Percentiles rank a stretch among this genome's conserved stretches.
phyloP scores from a whole-genome alignment of 2,329 filamentous ascomycete genomes.

The Onygenales sp. region DNA sequence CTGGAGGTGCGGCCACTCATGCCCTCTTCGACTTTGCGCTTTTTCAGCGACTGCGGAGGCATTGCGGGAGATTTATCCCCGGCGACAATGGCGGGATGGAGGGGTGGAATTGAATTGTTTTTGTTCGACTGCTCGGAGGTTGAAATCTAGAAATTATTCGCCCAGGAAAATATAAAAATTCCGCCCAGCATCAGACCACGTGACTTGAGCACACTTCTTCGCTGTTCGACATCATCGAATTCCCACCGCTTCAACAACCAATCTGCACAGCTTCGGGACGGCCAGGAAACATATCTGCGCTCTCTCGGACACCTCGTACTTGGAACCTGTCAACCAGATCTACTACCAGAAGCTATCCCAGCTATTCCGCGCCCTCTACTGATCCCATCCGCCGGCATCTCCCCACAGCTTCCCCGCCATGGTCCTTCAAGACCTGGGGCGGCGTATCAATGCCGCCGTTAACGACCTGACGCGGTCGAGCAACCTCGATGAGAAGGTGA shows the following conservation, averaged over 20 bases:
- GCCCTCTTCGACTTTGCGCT: conserved; percentile 52
- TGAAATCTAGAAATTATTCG: not conserved
- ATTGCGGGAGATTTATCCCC: conserved; percentile 19
- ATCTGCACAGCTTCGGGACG: not conserved
- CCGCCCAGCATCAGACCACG: not conserved
- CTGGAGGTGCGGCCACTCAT: conserved; percentile 44
- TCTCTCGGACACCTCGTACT: no score
- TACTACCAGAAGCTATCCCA: no score
- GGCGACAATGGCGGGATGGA: not conserved
- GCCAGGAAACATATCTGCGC: not conserved
- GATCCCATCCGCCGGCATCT: not conserved
- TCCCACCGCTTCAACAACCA: not conserved
- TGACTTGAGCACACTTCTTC: not conserved
- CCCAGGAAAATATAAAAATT: not conserved
- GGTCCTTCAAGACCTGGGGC: conserved; percentile 98
- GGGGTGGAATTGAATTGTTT: not conserved
- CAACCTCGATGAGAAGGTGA: conserved; percentile 91
- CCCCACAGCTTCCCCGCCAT: conserved; percentile 42
- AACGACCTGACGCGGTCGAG: conserved; percentile 83
- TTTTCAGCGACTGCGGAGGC: conserved; percentile 35
- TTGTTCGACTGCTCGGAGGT: no score
- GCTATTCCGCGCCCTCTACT: not conserved
- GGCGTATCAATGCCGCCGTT: conserved; percentile 96
- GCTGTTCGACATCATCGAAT: not conserved
- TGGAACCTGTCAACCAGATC: no score